These are phyloP conservation scores for Cordyceps farinosa DNA, from an alignment of 2,329 filamentous ascomycete genomes.

Conservation along the genomic window DNA sequence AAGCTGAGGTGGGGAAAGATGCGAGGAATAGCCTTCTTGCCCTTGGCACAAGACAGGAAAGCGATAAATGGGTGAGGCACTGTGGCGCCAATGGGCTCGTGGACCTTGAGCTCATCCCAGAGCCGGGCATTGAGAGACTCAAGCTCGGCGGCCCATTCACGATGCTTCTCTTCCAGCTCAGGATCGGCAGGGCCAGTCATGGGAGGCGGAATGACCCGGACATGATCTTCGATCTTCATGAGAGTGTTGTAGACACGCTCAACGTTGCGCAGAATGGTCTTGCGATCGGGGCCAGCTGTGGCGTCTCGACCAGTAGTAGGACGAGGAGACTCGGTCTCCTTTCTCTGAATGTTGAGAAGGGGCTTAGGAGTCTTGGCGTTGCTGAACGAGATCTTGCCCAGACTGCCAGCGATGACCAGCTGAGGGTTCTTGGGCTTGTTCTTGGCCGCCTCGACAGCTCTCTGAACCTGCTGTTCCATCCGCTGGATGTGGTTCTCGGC, in stretches of 20 bases:
- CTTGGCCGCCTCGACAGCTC: constrained; percentile 95
- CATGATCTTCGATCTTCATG: constrained; percentile 93
- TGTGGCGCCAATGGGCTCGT: constrained; percentile 79
- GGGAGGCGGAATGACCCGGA: constrained; percentile 67
- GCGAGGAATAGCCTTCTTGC: constrained; percentile 91
- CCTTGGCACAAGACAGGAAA: constrained; percentile 90
- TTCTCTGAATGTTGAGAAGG: constrained; percentile 89
- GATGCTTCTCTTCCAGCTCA: constrained; percentile 68
- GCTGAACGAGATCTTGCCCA: constrained; percentile 98
- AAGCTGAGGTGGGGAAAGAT: constrained; percentile 91
- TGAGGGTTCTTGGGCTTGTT: constrained; percentile 97
- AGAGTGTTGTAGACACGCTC: constrained; percentile 83
- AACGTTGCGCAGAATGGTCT: constrained; percentile 78
- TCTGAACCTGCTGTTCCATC: constrained; percentile 98
- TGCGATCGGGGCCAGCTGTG: constrained; percentile 63
- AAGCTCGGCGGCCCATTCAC: constrained; percentile 63
- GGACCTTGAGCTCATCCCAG: constrained; percentile 85
- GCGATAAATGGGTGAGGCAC: constrained; percentile 91
- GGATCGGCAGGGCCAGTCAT: constrained; percentile 56
- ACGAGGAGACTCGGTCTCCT: constrained; percentile 61
- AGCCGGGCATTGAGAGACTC: constrained; percentile 73
- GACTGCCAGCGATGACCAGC: constrained; percentile 88
- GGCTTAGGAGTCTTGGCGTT: constrained; percentile 97
- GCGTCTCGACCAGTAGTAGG: constrained; percentile 43
- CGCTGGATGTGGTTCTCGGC: constrained; percentile 97